Evolutionary conservation across 1,139 yeast species (phyloP), one percentile per base, ranked within the genome.

Genomic region (Kodamaea anthophila): DNA sequence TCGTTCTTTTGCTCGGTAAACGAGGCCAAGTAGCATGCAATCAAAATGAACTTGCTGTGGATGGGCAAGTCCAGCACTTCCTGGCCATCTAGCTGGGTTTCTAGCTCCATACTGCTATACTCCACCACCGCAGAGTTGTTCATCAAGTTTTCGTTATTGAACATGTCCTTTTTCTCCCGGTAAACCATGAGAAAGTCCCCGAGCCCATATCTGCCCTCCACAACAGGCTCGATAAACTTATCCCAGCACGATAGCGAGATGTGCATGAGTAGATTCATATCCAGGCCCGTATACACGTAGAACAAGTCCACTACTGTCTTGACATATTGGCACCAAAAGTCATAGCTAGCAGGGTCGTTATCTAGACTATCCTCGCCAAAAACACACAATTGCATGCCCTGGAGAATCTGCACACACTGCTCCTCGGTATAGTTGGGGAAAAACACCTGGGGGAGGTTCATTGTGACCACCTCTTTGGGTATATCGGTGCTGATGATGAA

Each of bases 1-100:
- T 82, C 93, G 38, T 63, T 60, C 37, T 70, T 70, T 4, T 77
- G 74, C 5, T 76, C 75, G 30, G 74, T 73, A 45, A 68, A 77
- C 1, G 88, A 78, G 0, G 88, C 87, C 32, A 82, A 57, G 43
- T 77, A 82, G 0, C 85, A 76, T 1, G 88, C 84, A 30, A 81
- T 63, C 14, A 82, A 53, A 3, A 81, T 55, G 43, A 62, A 77
- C 46, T 77, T 77, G n/a, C 84, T 69, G 33, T 69, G 65, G 9
- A 53, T 47, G 0, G 85, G 77, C 34, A 79, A 55, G 40, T 66
- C 75, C 19, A 46, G 47, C 2, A 50, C 47, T 20, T 49, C 45
- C 1, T 45, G 53, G 9, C 37, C 32, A 6, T 39, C 38, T 13
- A 29, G 29, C 6, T 44, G 39, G 18, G 36, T 36, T 29, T 54